Base-by-base conservation (phyloP, 2,329 filamentous ascomycete species). In the Venturia asperata region DNA sequence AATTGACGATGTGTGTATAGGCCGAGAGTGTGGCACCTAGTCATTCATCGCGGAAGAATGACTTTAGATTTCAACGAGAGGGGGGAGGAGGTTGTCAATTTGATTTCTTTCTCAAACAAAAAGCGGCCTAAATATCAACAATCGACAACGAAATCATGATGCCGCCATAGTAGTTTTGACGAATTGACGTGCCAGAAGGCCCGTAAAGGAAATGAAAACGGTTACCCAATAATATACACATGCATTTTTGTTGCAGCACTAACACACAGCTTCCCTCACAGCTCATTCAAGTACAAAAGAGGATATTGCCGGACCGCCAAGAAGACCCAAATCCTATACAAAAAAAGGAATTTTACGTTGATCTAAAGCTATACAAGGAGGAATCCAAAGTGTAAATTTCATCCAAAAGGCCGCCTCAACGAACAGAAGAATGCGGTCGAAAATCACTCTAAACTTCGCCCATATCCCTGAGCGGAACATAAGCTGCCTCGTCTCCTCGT, bases 391-490 rank as follows among this genome's bases (percentile, higher is more conserved):
- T 34, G n/a, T 24, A 9, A n/a, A 13, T 24, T 24, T 49, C 21
- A 58, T 58, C 52, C 52, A 58, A 37, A 58, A 58, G 5, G 30
- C n/a, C 21, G 10, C 17, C 52, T 21, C 9, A 17, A 4, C 15
- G 24, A 21, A 24, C 2, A 19, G n/a, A 17, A 45, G 11, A 27
- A 43, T 42, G 24, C 43, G 55, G 17, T n/a, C 43, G 5, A 62
- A 1, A n/a, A 61, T 11, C 19, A 13, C 19, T 45, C 43, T 52
- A 65, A 4, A 62, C 64, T 41, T 65, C 75, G 2, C 73, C 72
- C 74, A 77, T 75, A 68, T 77, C 77, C 67, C 77, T 73, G 65
- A 81, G 66, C 63, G 76, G 78, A 66, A 81, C 77, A 72, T 81
- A 81, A 11, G 75, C 74, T n/a, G 70, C 73, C 66, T 75, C 74